Evolutionary conservation across 139 green algal species (phyloP), one percentile per base, ranked within the genome.

Genomic region (Chlorella vulgaris): DNA sequence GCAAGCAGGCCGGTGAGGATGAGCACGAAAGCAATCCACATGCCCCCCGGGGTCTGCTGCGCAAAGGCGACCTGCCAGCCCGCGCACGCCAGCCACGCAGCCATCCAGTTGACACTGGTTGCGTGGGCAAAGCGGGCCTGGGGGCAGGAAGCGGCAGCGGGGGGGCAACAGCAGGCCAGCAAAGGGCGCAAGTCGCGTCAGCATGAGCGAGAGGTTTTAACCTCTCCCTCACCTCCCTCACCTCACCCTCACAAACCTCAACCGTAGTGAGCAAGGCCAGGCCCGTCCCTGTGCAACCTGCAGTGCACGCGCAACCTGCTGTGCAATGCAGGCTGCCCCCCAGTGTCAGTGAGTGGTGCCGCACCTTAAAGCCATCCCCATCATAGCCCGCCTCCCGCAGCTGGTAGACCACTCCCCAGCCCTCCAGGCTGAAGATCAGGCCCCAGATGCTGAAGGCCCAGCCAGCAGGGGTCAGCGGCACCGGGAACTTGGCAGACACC

Each of bases 371-470:
- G 13, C 83, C 79, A 18, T 78, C 74, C 1, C 53, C 22, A 22
- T 74, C 53, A 28, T 89, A 89, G 0, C 80, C 86, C 0, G 76
- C 8, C 4, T 38, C 51, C 15, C 63, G 7, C 2, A 76, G 22
- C 43, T 86, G 76, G 40, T 89, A 90, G 10, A 94, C 69, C 0
- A 81, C 78, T 7, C 85, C 88, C 3, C 86, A 36, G 1, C 88
- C 90, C 43, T 94, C 80, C 24, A 94, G 75, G 4, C 66, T 22
- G 50, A 91, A 94, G 22, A 94, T 94, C 0, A 93, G 0, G 24
- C 89, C 89, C 91, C 91, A 94, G 15, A 94, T 93, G 28, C 58
- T 33, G 74, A 53, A 69, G 18, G 51, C 83, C 38, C 68, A 93
- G 85, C 89, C 89, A 10, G 89, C 75, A 24, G 90, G 85, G 4